phyloP scores from a whole-genome alignment of 805 yeast genomes.

The Blastobotrys attinorum region DNA sequence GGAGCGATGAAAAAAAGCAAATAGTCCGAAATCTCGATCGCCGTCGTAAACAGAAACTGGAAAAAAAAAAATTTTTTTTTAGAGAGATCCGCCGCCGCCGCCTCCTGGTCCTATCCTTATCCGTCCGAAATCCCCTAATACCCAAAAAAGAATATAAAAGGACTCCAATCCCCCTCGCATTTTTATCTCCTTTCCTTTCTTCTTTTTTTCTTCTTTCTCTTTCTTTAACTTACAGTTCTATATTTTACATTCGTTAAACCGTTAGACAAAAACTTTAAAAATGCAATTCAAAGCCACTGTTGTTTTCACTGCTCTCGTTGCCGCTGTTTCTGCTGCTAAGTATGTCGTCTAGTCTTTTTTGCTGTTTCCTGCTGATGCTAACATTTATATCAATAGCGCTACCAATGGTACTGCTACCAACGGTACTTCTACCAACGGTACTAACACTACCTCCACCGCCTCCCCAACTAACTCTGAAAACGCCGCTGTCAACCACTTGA shows the following conservation, averaged over 20 bases:
- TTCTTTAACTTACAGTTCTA: not conserved
- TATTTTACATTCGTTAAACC: not conserved
- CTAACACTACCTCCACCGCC: conserved; percentile 20
- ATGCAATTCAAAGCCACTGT: conserved; percentile 27
- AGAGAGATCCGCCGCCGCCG: not conserved
- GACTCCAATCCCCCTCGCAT: not conserved
- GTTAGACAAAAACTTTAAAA: conserved; percentile 7
- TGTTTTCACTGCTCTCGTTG: conserved; percentile 21
- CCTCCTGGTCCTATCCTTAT: no score
- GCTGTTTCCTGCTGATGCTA: conserved; percentile 3
- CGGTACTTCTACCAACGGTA: conserved; percentile 15
- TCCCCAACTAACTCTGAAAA: conserved; percentile 22
- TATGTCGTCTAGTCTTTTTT: conserved; percentile 5
- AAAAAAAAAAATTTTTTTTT: not conserved
- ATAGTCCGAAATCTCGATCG: no score
- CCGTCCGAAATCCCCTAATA: no score
- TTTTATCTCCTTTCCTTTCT: conserved; percentile 4
- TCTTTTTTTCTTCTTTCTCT: not conserved
- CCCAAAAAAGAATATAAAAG: not conserved
- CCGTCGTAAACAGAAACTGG: no score
- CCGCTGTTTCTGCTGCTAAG: conserved; percentile 20
- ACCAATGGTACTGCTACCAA: conserved; percentile 15
- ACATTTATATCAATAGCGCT: conserved; percentile 3
- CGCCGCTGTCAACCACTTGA: conserved; percentile 26
- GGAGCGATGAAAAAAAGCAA: no score